A percentile compares a stretch with the other conserved stretches of the same genome.
Evolutionary conservation across 257 asterid species (phyloP).

Genomic region (Capsicum rhomboideum): DNA sequence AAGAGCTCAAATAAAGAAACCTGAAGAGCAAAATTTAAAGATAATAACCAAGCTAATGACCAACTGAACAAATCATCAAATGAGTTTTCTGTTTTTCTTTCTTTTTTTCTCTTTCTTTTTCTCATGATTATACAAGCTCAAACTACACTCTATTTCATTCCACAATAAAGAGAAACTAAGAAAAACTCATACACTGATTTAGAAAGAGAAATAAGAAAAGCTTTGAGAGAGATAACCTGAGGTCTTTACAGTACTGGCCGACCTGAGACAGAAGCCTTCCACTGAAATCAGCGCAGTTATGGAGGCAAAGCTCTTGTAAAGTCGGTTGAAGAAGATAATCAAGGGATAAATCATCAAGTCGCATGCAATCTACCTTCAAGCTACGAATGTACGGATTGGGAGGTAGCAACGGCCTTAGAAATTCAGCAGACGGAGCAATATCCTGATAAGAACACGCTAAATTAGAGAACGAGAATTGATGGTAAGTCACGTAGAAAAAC

Average conservation of each 20-base stretch:
- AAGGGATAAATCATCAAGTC: constrained; percentile 75
- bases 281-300: constrained; percentile 67
- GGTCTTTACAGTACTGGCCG: constrained; percentile 65
- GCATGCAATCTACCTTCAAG: constrained; percentile 74
- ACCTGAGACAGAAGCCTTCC: constrained; percentile 64
- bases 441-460: constrained; percentile 30
- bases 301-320: constrained; percentile 64
- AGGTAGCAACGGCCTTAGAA: constrained; percentile 58
- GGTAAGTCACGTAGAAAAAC: neutral
- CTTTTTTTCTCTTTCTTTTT: neutral
- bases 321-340: constrained; percentile 51
- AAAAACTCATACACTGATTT: neutral
- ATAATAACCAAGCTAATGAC: constrained; percentile 15
- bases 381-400: constrained; percentile 55
- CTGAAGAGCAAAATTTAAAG: constrained; percentile 34
- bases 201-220: neutral
- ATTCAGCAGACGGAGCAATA: constrained; percentile 56
- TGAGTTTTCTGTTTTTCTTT: neutral
- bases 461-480: neutral
- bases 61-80: constrained; percentile 10
- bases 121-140: constrained; percentile 1
- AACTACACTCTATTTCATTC: neutral
- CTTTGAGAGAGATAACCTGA: constrained; percentile 37
- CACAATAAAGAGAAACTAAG: neutral
- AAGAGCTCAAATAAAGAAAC: constrained; percentile 81